Percentiles rank a stretch among this genome's conserved stretches.
Conservation (phyloP, 2,329 filamentous ascomycete species). For the Phoma sp. region DNA sequence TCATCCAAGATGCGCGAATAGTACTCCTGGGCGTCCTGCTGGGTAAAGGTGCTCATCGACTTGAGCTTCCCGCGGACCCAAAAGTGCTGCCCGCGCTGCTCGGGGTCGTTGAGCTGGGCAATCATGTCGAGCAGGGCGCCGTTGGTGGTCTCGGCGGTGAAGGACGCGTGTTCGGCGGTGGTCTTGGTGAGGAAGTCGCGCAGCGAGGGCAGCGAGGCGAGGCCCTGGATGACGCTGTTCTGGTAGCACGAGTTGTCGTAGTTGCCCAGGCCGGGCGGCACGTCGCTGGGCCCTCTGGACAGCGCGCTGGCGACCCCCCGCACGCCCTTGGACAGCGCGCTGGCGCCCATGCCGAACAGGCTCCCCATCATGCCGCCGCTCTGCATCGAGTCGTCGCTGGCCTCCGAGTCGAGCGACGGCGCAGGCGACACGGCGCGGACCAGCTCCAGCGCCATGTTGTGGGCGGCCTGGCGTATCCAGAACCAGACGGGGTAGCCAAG, state of each 20-base stretch:
- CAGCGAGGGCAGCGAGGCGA: slow-evolving; percentile 78
- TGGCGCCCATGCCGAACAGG: slow-evolving; percentile 49
- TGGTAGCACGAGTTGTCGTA: slow-evolving; percentile 97
- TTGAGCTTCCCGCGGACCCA: slow-evolving; percentile 86
- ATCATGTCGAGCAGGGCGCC: slow-evolving; percentile 70
- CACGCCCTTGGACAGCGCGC: slow-evolving; percentile 46
- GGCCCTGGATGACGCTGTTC: slow-evolving; percentile 85
- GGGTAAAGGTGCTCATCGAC: slow-evolving; percentile 92
- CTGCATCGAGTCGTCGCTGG: slow-evolving; percentile 31
- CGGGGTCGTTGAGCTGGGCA: slow-evolving; percentile 70
- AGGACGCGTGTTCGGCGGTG: slow-evolving; percentile 42
- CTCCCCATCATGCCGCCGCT: slow-evolving; percentile 37
- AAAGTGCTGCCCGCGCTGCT: slow-evolving; percentile 76
- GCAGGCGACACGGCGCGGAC: slow-evolving; percentile 20
- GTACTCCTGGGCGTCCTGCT: slow-evolving; percentile 98
- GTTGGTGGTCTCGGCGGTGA: slow-evolving; percentile 56
- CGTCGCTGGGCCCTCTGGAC: slow-evolving; percentile 39
- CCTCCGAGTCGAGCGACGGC: slow-evolving; percentile 20
- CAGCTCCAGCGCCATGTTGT: slow-evolving; percentile 18
- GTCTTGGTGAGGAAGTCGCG: slow-evolving; percentile 65
- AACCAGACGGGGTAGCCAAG: slow-evolving; percentile 49
- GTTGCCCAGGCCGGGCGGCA: slow-evolving; percentile 77
- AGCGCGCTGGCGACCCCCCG: slow-evolving; percentile 47
- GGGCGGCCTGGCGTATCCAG: slow-evolving; percentile 61
- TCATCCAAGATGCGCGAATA: slow-evolving; percentile 89